Base-by-base conservation (phyloP, 306 rosid genomes). In the Vachellia pachyceras region DNA sequence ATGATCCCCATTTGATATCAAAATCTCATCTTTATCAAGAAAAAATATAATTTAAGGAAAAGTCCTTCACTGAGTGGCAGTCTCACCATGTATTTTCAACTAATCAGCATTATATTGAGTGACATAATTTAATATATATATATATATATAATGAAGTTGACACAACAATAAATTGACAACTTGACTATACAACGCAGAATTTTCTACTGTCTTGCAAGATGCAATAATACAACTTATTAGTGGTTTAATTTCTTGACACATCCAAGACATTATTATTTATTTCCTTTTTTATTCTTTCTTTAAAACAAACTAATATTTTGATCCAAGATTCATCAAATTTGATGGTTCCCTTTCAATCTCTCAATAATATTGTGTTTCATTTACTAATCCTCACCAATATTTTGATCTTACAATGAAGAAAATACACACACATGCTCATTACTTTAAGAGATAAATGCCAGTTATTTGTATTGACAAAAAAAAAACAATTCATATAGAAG, bases 151-250 rank as follows among this genome's bases (percentile, higher is more conserved):
- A 29, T 41, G 60, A 52, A 52, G 45, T 76, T 35, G 82, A 78
- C 79, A 57, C 35, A 50, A 54, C 64, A 77, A 55, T 42, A 64
- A 73, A 83, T 72, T 54, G 76, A 72, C 36, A 67, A 83, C 44
- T 78, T 52, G 82, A 64, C 78, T 18, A 49, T 78, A 77, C 75
- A 49, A 40, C 3, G 75, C 20, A 7, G 74, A 73, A 23, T 22
- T 78, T 66, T 65, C 29, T 42, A 40, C 7, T 22, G 35, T 45
- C 40, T 2, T 77, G 74, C 60, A 58, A 22, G 77, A 69, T 70
- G 82, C 60, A 70, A 77, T 61, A 61, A 63, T 57, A 70, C 45
- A 76, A 71, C 61, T 39, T 71, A n/a, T n/a, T n/a, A 9, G 22
- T 64, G 37, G 52, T 67, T 72, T 77, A 5, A 37, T 35, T 15